Evolutionary conservation across 306 rosid species (phyloP), one percentile per base, ranked within the genome.

Genomic region (Acacia crassicarpa): DNA sequence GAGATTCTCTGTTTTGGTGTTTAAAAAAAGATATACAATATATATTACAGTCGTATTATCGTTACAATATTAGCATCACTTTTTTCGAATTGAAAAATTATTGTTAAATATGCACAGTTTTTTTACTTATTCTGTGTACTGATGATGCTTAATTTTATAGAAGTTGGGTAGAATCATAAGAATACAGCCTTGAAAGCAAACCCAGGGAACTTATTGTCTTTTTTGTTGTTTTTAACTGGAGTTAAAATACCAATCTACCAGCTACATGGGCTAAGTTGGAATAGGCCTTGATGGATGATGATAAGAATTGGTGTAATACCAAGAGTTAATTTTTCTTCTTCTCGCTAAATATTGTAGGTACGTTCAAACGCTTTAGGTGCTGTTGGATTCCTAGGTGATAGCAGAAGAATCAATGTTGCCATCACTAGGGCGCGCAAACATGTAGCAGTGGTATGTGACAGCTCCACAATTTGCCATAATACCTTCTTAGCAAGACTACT

Each of bases 401-500:
- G 95, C 80, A 81, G 97, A 85, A 87, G 97, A 68, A 93, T 93
- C 89, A 93, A 93, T 33, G 97, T 93, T 49, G 97, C 97, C 82
- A 85, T 93, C 75, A 93, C 97, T 33, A 89, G 97, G 86, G 94
- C 97, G 25, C 90, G 97, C 62, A 93, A 89, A 80, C 97, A 93
- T 67, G 84, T 93, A 49, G 95, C 94, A 6, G 86, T 93, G 25
- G 94, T 93, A 16, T 93, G 95, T 66, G 97, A 93, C 81, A 89
- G 91, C 90, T 93, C 97, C 6, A 93, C 97, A 20, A 88, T 93
- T 78, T 93, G 97, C 87, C 97, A 93, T 79, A 91, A 93, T 45
- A 82, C 97, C 33, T 93, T 93, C 90, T 83, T 93, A 63, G 95
- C 97, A 44, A 93, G 95, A 78, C 95, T 93, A 45, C 83, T 93